These are phyloP conservation scores for Aspergillus quadrilineatus DNA, from an alignment of 2,329 filamentous ascomycete species.

Conservation along the genomic window DNA sequence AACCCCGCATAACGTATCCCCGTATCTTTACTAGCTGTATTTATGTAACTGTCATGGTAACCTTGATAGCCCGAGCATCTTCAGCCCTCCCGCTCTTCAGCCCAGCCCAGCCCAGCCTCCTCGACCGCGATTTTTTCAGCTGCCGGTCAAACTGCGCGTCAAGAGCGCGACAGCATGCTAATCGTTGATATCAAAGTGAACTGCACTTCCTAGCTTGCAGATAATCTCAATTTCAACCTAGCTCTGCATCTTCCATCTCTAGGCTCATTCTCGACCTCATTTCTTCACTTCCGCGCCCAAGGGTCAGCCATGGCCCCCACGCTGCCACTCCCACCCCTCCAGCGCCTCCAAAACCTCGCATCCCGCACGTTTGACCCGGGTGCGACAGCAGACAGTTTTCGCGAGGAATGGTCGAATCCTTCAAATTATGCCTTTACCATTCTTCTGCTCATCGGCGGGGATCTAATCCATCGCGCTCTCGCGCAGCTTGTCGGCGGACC, in stretches of 20 bases:
- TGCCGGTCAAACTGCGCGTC: too few relatives aligned
- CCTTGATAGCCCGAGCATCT: too few relatives aligned
- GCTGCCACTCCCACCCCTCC: neutral
- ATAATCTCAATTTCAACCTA: neutral
- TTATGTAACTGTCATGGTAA: too few relatives aligned
- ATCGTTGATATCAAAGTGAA: too few relatives aligned
- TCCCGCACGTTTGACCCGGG: slow-evolving; percentile 5
- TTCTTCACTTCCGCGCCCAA: neutral
- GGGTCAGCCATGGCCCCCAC: neutral
- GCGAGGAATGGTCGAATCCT: slow-evolving; percentile 20
- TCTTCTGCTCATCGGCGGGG: slow-evolving; percentile 39
- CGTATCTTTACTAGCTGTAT: too few relatives aligned
- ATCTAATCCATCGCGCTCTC: slow-evolving; percentile 37
- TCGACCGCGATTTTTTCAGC: too few relatives aligned
- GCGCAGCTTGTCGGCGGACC: slow-evolving; percentile 31
- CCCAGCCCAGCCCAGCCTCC: too few relatives aligned
- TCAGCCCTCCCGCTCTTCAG: too few relatives aligned
- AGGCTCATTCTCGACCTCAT: too few relatives aligned
- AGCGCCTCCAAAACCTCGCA: neutral
- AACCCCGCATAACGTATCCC: too few relatives aligned
- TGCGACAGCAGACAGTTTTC: slow-evolving; percentile 3
- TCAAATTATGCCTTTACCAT: slow-evolving; percentile 32
- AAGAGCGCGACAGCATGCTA: too few relatives aligned
- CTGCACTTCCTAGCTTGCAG: neutral
- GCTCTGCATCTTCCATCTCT: neutral